Base-by-base conservation (phyloP, 176 grass and related monocot species). In the Oryza longistaminata region DNA sequence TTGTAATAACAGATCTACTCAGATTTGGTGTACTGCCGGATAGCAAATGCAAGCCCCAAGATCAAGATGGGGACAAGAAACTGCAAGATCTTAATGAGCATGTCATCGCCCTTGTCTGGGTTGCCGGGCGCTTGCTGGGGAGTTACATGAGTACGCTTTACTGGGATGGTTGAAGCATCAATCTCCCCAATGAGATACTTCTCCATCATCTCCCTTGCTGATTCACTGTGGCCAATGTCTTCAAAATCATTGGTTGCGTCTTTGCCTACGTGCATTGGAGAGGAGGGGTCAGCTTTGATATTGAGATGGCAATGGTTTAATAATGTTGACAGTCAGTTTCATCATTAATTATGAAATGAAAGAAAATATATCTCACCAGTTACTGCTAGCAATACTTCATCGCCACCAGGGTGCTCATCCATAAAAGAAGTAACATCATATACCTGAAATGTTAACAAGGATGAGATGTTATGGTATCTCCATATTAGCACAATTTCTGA, bases 341-440 rank as follows among this genome's bases (percentile, higher is more conserved):
- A 81, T 77, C 22, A 29, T 26, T 14, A 78, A 64, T 44, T 77
- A 74, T 31, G 7, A 82, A 75, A 65, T 5, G 4, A 58, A 70
- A 9, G 24, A 60, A 73, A 77, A 60, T 22, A 62, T 60, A 12
- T 37, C 81, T 75, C 75, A 98, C 96, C 93, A 37, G 93, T 95
- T 83, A 79, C 91, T 77, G 93, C 93, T 87, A 95, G 74, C 80
- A 98, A 76, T 43, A 95, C 96, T 60, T 98, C 93, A 71, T 98
- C 96, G 26, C 96, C 93, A 37, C 96, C 96, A 48, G 93, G 93
- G 95, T 98, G 96, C 74, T 98, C 96, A 64, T 98, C 89, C 96
- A 95, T 95, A 87, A 98, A 98, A 78, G 83, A 77, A 27, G 93
- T 95, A 46, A 98, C 87, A 86, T 98, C 93, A 83, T 88, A 97